Evolutionary conservation across 2,329 filamentous ascomycete species (phyloP).

Genomic region (Claviceps digitariae): DNA sequence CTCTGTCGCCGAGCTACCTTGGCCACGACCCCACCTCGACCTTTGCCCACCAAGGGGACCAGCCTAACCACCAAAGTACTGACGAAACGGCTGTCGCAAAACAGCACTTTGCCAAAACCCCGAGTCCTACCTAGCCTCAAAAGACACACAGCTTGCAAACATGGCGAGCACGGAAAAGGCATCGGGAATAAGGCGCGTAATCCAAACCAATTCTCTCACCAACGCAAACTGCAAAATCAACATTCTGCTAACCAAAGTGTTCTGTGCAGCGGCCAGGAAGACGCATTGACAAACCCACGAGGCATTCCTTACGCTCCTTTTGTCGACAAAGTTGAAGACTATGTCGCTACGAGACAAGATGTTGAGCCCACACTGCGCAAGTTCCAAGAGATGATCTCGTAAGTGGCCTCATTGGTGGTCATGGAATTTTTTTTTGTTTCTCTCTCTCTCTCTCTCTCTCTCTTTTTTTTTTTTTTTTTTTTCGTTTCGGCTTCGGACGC

Average conservation of each 20-base stretch:
- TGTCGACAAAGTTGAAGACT: conserved; percentile 80
- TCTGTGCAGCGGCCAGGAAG: conserved; percentile 25
- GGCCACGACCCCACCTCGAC: conserved; percentile 13
- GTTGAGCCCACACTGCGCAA: conserved; percentile 69
- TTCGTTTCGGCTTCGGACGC: not conserved
- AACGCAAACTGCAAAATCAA: not conserved
- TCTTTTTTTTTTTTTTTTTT: not conserved
- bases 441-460: too few species aligned
- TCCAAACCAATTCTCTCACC: too few species aligned
- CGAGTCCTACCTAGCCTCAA: conserved; percentile 11
- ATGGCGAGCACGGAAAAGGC: conserved; percentile 31
- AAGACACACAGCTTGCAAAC: conserved; percentile 12
- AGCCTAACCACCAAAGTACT: conserved; percentile 10
- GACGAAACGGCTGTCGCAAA: conserved; percentile 18
- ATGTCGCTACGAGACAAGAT: conserved; percentile 63
- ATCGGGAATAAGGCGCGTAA: conserved; percentile 19
- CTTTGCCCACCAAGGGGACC: conserved; percentile 16
- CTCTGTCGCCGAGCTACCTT: not conserved
- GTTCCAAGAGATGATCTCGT: conserved; percentile 93
- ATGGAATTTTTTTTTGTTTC: not conserved
- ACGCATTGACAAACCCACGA: conserved; percentile 57
- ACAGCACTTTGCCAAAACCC: conserved; percentile 15
- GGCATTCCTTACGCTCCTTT: conserved; percentile 77
- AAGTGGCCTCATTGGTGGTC: conserved; percentile 19
- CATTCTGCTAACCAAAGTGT: not conserved